These are phyloP conservation scores for Sextonia rubra DNA, from an alignment of 164 flowering plant genomes.

Conservation along the genomic window DNA sequence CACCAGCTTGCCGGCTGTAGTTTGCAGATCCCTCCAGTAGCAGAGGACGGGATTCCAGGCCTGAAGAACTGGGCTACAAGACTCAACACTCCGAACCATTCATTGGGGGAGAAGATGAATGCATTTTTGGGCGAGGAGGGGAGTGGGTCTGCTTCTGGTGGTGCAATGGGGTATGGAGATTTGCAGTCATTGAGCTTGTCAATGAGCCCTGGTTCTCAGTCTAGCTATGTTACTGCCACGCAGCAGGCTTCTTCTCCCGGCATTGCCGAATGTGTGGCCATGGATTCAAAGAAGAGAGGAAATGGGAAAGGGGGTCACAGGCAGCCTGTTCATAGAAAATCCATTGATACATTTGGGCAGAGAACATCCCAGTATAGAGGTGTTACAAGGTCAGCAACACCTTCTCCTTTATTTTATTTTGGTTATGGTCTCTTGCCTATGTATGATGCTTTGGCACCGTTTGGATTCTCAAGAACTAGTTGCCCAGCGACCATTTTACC, in stretches of 20 bases:
- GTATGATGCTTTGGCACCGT: not conserved
- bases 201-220: slow-evolving; percentile 86
- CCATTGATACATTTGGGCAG: slow-evolving; percentile 83
- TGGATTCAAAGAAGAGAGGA: slow-evolving; percentile 63
- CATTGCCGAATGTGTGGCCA: slow-evolving; percentile 24
- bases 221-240: slow-evolving; percentile 57
- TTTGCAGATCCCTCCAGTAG: slow-evolving; percentile 29
- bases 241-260: slow-evolving; percentile 39
- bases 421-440: not conserved
- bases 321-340: slow-evolving; percentile 71
- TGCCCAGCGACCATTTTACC: too few relatives aligned
- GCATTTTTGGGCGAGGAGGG: slow-evolving; percentile 25
- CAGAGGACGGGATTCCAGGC: slow-evolving; percentile 29
- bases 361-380: slow-evolving; percentile 89
- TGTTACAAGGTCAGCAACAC: slow-evolving; percentile 52
- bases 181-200: slow-evolving; percentile 73
- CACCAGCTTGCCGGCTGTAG: slow-evolving; percentile 27
- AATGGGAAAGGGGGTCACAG: slow-evolving; percentile 44
- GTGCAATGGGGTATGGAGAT: slow-evolving; percentile 48
- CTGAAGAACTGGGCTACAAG: slow-evolving; percentile 44
- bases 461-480: not conserved
- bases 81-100: slow-evolving; percentile 21
- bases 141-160: slow-evolving; percentile 27
- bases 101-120: slow-evolving; percentile 34
- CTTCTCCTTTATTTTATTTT: not conserved